Conservation (phyloP, 352 stramenopile genomes). For the Phytopythium helicoides region DNA sequence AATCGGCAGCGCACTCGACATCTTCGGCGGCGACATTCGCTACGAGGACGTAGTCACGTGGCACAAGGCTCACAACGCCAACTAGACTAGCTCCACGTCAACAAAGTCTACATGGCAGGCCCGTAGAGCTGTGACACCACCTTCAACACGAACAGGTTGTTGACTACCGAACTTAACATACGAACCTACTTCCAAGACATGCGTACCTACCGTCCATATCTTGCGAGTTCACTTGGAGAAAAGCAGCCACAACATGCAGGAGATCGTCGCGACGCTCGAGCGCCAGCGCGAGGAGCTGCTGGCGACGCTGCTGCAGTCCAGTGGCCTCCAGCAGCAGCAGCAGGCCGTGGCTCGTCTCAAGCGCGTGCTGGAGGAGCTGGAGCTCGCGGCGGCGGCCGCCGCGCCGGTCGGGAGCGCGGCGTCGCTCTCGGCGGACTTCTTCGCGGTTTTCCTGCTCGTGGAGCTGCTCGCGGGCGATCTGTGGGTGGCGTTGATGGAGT, state of each 20-base stretch:
- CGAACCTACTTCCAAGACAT: too few species aligned
- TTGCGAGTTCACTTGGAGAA: too few species aligned
- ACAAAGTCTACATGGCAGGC: too few species aligned
- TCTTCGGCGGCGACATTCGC: constrained; percentile 93
- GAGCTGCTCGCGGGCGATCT: constrained; percentile 50
- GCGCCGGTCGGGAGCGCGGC: constrained; percentile 16
- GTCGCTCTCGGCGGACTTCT: constrained; percentile 51
- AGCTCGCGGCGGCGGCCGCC: constrained; percentile 46
- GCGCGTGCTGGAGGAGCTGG: constrained; percentile 45
- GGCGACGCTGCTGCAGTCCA: constrained; percentile 17
- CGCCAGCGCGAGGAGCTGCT: constrained; percentile 40
- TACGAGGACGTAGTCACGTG: constrained; percentile 94
- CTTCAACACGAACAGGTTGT: too few species aligned
- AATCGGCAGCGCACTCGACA: constrained; percentile 97
- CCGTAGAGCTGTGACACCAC: too few species aligned
- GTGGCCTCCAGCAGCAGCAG: constrained; percentile 21
- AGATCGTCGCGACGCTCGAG: constrained; percentile 40
- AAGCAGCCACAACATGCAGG: constrained; percentile 9
- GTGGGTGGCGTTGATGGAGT: constrained; percentile 16
- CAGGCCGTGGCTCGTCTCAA: constrained; percentile 32
- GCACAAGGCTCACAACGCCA: constrained; percentile 46
- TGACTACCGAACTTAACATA: too few species aligned
- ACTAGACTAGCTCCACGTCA: background rate
- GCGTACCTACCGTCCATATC: too few species aligned
- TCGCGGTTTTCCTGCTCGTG: constrained; percentile 52